Percentiles rank a stretch among this genome's conserved stretches.
These are phyloP conservation scores for Geosmithia morbida DNA, from an alignment of 2,329 filamentous ascomycete genomes.

Conservation along the genomic window DNA sequence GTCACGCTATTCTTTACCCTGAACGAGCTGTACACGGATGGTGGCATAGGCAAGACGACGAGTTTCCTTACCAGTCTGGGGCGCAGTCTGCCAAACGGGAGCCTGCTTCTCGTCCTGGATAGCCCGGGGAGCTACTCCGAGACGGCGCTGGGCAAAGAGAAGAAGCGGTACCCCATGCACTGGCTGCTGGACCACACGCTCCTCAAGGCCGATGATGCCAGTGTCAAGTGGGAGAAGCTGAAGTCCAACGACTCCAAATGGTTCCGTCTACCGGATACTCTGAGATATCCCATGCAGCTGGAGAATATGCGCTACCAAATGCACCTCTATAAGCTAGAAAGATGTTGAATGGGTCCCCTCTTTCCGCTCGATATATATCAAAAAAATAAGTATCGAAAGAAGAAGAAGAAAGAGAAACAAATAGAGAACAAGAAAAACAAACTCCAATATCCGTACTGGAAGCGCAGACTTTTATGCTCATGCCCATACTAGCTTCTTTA, in stretches of 20 bases:
- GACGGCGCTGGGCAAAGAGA: constrained; percentile 48
- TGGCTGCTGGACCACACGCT: constrained; percentile 82
- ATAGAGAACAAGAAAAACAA: too few species aligned
- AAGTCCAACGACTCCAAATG: constrained; percentile 65
- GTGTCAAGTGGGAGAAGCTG: constrained; percentile 55
- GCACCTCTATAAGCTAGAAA: constrained; percentile 51
- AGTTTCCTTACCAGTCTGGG: constrained; percentile 59
- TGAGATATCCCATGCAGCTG: constrained; percentile 71
- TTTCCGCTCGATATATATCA: not conserved
- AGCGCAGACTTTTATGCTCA: constrained; percentile 8
- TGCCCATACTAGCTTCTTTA: constrained; percentile 90
- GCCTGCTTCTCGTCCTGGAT: constrained; percentile 74
- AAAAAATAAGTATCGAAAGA: not conserved
- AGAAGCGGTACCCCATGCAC: constrained; percentile 75
- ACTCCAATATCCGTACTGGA: too few species aligned
- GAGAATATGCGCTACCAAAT: constrained; percentile 95
- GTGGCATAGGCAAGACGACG: constrained; percentile 59
- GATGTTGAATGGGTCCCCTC: too few species aligned
- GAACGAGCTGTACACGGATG: constrained; percentile 82
- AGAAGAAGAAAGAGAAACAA: too few species aligned
- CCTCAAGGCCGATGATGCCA: constrained; percentile 24
- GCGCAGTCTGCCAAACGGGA: constrained; percentile 35
- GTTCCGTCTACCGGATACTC: constrained; percentile 57
- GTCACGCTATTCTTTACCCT: constrained; percentile 86
- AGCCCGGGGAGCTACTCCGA: constrained; percentile 90